phyloP scores from a whole-genome alignment of 2,329 filamentous ascomycete species.

The Spiromastix sp. region DNA sequence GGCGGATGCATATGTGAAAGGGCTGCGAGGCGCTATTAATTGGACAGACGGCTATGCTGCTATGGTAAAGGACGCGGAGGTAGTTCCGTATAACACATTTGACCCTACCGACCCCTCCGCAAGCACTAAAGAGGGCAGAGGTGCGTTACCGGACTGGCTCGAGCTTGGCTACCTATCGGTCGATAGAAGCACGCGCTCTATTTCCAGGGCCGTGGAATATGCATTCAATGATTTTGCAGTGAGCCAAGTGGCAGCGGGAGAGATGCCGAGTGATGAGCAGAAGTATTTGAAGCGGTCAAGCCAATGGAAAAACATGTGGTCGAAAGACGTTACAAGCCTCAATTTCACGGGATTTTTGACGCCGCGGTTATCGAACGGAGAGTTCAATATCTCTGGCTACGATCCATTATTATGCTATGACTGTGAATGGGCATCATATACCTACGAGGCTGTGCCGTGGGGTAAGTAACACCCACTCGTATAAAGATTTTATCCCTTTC shows the following conservation, averaged over 20 bases:
- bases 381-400: slow-evolving; percentile 36
- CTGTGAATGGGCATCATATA: slow-evolving; percentile 55
- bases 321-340: slow-evolving; percentile 8
- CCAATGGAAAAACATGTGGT: slow-evolving; percentile 12
- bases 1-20: slow-evolving; percentile 63
- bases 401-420: slow-evolving; percentile 48
- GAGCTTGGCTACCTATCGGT: slow-evolving; percentile 53
- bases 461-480: too few relatives aligned
- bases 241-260: slow-evolving; percentile 43
- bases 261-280: slow-evolving; percentile 36
- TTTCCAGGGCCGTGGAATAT: slow-evolving; percentile 58
- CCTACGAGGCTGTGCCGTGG: slow-evolving; percentile 51
- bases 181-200: slow-evolving; percentile 47
- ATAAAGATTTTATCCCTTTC: too few relatives aligned
- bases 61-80: slow-evolving; percentile 58
- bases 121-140: slow-evolving; percentile 58
- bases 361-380: slow-evolving; percentile 41
- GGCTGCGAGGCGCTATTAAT: slow-evolving; percentile 51
- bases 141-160: slow-evolving; percentile 60
- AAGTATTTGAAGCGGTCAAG: slow-evolving; percentile 20
- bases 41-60: slow-evolving; percentile 55
- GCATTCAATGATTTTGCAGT: slow-evolving; percentile 54
- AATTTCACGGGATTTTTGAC: slow-evolving; percentile 47
- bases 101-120: slow-evolving; percentile 43
- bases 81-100: slow-evolving; percentile 50